Percentiles rank a stretch among this genome's conserved stretches.
phyloP scores from a whole-genome alignment of 345 rosid species.

The Sisymbrium irio region DNA sequence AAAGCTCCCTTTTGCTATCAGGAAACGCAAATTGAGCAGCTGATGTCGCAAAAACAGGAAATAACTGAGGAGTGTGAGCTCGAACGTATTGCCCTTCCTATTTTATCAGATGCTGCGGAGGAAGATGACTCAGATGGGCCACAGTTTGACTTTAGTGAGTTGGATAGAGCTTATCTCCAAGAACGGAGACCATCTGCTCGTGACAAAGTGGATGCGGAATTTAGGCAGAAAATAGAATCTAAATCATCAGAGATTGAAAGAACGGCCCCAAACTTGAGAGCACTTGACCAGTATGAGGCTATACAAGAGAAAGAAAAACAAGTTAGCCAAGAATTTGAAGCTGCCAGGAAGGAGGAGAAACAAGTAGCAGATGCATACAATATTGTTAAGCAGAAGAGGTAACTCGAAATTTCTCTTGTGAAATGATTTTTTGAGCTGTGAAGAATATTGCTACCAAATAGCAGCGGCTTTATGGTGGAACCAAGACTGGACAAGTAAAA shows the following conservation, averaged over 20 bases:
- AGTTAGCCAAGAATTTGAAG: slow-evolving; percentile 81
- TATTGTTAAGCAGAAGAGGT: slow-evolving; percentile 83
- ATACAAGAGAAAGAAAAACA: slow-evolving; percentile 74
- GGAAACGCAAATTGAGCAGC: slow-evolving; percentile 76
- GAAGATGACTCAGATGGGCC: slow-evolving; percentile 60
- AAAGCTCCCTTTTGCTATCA: slow-evolving; percentile 39
- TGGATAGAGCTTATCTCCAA: slow-evolving; percentile 72
- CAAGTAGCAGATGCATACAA: slow-evolving; percentile 77
- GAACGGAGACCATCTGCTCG: slow-evolving; percentile 70
- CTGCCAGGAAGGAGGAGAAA: slow-evolving; percentile 86
- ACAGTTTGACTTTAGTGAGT: slow-evolving; percentile 71
- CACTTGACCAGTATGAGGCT: slow-evolving; percentile 89
- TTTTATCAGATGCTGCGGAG: slow-evolving; percentile 70
- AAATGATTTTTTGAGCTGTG: slow-evolving; percentile 17
- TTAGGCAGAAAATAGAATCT: slow-evolving; percentile 74
- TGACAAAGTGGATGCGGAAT: slow-evolving; percentile 72
- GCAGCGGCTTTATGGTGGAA: slow-evolving; percentile 1
- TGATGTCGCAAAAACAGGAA: slow-evolving; percentile 66
- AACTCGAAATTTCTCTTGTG: slow-evolving; percentile 3
- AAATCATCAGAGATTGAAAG: slow-evolving; percentile 71
- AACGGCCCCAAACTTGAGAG: slow-evolving; percentile 94
- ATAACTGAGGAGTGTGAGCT: slow-evolving; percentile 81
- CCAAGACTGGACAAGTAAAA: slow-evolving; percentile 10
- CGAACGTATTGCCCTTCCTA: slow-evolving; percentile 75
- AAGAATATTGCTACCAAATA: slow-evolving; percentile 16